These are phyloP conservation scores for Debaryomyces sp. DNA, from an alignment of 1,139 yeast species.

Conservation along the genomic window DNA sequence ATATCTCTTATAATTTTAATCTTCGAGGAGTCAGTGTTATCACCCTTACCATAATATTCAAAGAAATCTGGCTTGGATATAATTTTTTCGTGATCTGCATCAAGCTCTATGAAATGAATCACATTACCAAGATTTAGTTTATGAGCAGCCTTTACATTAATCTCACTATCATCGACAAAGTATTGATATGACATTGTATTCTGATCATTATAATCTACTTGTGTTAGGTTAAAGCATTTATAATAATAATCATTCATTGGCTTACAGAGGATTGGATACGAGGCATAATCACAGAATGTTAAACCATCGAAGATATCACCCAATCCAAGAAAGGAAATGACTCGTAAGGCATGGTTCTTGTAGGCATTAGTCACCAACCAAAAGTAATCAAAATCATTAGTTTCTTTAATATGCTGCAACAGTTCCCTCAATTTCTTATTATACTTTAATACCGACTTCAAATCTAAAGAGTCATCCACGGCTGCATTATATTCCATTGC, in stretches of 20 bases:
- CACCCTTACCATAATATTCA: constrained; percentile 39
- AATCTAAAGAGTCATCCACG: constrained; percentile 91
- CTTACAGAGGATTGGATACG: constrained; percentile 74
- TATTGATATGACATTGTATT: constrained; percentile 35
- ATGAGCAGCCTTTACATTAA: constrained; percentile 61
- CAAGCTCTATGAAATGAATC: constrained; percentile 60
- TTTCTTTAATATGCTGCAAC: constrained; percentile 46
- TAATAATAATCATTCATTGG: constrained; percentile 64
- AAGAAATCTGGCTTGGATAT: constrained; percentile 30
- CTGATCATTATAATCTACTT: constrained; percentile 52
- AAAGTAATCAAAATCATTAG: constrained; percentile 38
- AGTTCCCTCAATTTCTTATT: constrained; percentile 54
- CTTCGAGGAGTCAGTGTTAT: constrained; percentile 27
- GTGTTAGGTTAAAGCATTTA: constrained; percentile 66
- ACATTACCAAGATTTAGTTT: constrained; percentile 55
- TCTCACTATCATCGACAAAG: constrained; percentile 83
- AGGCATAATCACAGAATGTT: constrained; percentile 83
- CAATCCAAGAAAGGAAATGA: constrained; percentile 74
- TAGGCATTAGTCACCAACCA: constrained; percentile 98
- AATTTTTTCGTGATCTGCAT: constrained; percentile 41
- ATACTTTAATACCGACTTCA: constrained; percentile 72
- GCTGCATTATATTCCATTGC: constrained; percentile 85
- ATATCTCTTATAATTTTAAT: constrained; percentile 36
- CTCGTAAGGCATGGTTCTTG: constrained; percentile 82
- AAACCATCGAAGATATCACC: constrained; percentile 93